Evolutionary conservation across 495 filamentous ascomycete genomes (phyloP), one percentile per base, ranked within the genome.

Genomic region (Xylaria acuta): DNA sequence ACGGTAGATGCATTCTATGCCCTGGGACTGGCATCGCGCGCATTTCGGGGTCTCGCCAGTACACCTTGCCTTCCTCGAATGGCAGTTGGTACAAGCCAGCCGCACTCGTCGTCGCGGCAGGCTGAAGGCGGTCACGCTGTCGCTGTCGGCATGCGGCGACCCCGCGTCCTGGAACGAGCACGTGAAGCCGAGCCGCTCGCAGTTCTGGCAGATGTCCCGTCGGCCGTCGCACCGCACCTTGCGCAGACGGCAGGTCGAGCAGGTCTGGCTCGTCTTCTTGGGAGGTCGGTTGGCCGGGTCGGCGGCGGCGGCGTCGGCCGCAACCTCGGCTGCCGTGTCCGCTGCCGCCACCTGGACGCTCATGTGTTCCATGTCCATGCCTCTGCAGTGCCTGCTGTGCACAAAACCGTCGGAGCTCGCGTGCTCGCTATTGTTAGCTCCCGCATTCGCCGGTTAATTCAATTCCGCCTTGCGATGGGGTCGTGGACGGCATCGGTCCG

Each of bases 141-240:
- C 77, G 63, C 67, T 56, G 71, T 76, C 78, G 73, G 63, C 77
- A 63, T 73, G 81, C 5, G 76, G 73, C 51, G 73, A 76, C 9
- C 72, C 74, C 54, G 75, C 72, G 63, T 84, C 83, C 68, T 85
- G 82, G 70, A 85, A 86, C n/a, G 83, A 83, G 65, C 84, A 86
- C 47, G 77, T 77, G 67, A 86, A 85, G 45, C 83, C 83, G 14
- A 86, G 80, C 12, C 84, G 84, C 64, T 86, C 82, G 74, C 84
- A 86, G 76, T 85, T 86, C 73, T 81, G 79, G 71, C 84, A 86
- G 64, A 81, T 74, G 22, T 77, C 79, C 18, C 80, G 83, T 0
- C 80, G 80, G 14, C 84, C 84, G 64, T 86, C 84, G 74, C 84
- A 86, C 32, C 84, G 83, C 20, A 86, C 84, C 75, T 86, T 86